Conservation (phyloP, 208 protist species). For the Leishmania gerbilli region DNA sequence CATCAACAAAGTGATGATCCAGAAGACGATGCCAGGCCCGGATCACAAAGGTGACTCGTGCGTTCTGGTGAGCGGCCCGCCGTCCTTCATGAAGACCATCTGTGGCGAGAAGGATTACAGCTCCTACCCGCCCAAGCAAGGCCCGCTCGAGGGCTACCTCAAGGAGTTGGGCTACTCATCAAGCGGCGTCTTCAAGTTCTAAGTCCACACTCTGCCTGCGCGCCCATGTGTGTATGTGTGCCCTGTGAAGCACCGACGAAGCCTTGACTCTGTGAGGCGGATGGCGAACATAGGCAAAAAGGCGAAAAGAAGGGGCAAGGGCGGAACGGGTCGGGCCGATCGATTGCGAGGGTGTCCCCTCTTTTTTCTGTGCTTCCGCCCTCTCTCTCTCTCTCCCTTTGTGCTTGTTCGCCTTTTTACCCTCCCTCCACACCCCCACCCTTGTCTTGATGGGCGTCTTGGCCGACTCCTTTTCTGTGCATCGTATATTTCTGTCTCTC, state of each 20-base stretch:
- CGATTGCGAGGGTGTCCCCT: not conserved
- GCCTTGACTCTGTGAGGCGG: not conserved
- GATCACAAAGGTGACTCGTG: conserved; percentile 30
- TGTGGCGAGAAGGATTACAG: conserved; percentile 73
- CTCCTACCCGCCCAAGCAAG: conserved; percentile 58
- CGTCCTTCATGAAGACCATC: conserved; percentile 78
- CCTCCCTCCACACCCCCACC: too few species aligned
- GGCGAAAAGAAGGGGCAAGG: not conserved
- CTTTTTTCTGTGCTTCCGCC: not conserved
- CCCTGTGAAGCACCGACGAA: not conserved
- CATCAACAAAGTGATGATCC: conserved; percentile 62
- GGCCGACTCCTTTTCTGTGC: not conserved
- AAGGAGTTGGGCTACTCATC: conserved; percentile 76
- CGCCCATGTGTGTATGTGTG: not conserved
- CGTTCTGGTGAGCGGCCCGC: conserved; percentile 77
- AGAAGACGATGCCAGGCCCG: conserved; percentile 65
- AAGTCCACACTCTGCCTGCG: conserved; percentile 2
- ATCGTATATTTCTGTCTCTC: not conserved
- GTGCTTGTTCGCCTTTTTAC: not conserved
- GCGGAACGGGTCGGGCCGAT: not conserved
- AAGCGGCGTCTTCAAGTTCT: conserved; percentile 81
- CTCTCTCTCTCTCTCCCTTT: not conserved
- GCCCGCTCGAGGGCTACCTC: conserved; percentile 57
- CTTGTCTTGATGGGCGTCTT: not conserved
- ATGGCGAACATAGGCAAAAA: not conserved